Evolutionary conservation across 805 yeast genomes (phyloP), one percentile per base, ranked within the genome.

Genomic region (Lipomyces kockii): DNA sequence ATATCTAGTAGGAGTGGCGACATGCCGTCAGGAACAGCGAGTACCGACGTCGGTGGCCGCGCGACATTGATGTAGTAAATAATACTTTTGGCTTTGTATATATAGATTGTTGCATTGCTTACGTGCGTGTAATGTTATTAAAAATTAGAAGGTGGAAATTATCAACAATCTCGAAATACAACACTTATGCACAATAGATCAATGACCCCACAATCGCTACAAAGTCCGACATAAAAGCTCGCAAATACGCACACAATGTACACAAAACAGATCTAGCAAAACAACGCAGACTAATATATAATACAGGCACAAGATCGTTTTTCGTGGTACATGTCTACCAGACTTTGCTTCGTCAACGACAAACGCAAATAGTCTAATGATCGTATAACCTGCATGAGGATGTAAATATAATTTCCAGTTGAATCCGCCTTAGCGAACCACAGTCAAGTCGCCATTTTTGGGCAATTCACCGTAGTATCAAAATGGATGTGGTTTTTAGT

Each of bases 21-120:
- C 66, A 87, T 94, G 91, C 97, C 96, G 0, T 87, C 87, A 70
- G 98, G 97, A 0, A 84, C 87, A 43, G 86, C 94, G 2, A 86
- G 95, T 74, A 86, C 82, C 53, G 93, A 90, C 58, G 84, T 92
- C 20, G 98, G 98, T 0, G 97, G 92, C 2, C 82, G 98, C 67
- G 84, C 90, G 9, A 89, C 97, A 0, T 79, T 93, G 61, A 90
- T 90, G 92, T 92, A 51, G 49, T 8, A n/a, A 17, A 43, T 4
- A 6, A 3, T 17, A 7, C 17, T 17, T 43, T 43, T 14, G 12
- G 11, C 4, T n/a, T 17, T 43, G 49, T 43, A 43, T 54, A 8
- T 39, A 34, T 25, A 52, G 5, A 22, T 11, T 25, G 22, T 49
- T 17, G 14, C 12, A n/a, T 14, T 52, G 55, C 55, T 12, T n/a